A percentile compares a stretch with the other conserved stretches of the same genome.
These are phyloP conservation scores for Huntiella omanensis DNA, from an alignment of 2,329 filamentous ascomycete species.

Conservation along the genomic window DNA sequence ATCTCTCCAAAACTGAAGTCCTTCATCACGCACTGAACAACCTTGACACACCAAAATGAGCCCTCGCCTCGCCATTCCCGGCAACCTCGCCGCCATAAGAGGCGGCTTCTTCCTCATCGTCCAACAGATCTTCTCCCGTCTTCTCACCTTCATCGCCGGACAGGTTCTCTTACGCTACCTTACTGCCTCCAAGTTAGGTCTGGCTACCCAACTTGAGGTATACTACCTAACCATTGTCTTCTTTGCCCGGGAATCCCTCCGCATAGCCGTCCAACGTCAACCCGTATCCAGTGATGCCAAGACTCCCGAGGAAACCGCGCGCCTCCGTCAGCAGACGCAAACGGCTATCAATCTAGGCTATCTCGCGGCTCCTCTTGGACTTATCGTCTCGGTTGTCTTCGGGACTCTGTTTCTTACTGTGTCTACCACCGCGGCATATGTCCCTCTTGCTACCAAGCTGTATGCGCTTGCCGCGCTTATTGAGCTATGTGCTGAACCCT, in stretches of 20 bases:
- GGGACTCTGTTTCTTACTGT: conserved; percentile 45
- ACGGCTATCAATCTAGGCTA: conserved; percentile 79
- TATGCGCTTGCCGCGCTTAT: conserved; percentile 41
- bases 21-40: too few relatives aligned
- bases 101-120: conserved; percentile 74
- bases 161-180: conserved; percentile 77
- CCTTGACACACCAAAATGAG: conserved; percentile 3
- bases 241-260: conserved; percentile 78
- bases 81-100: conserved; percentile 27
- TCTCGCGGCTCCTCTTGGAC: conserved; percentile 51
- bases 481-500: conserved; percentile 72
- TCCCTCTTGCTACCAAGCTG: conserved; percentile 32
- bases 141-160: conserved; percentile 79
- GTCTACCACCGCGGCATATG: conserved; percentile 35
- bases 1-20: too few relatives aligned
- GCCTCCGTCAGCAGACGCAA: conserved; percentile 33
- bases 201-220: conserved; percentile 78
- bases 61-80: neutral
- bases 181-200: conserved; percentile 65
- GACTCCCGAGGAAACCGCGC: neutral
- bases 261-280: conserved; percentile 78
- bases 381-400: conserved; percentile 42
- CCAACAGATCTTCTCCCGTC: conserved; percentile 72
- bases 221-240: conserved; percentile 88
- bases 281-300: neutral